Conservation (phyloP, 148 eudicot species). For the Amaranthus palmeri region DNA sequence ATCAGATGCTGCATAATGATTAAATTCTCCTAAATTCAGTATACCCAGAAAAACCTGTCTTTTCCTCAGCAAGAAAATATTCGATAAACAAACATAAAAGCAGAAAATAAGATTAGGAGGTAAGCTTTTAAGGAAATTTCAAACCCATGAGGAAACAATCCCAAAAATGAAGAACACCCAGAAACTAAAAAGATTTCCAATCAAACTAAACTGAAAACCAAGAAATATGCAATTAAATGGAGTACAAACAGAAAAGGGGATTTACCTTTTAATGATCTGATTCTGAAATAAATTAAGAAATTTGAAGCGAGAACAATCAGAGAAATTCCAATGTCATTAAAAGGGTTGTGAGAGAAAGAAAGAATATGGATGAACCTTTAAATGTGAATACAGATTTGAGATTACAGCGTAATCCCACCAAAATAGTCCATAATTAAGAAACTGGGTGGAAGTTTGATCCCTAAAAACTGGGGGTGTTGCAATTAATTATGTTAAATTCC, state of each 20-base stretch:
- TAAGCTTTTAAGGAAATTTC: neutral
- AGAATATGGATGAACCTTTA: neutral
- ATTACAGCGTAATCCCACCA: constrained; percentile 11
- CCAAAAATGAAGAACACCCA: neutral
- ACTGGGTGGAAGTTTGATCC: constrained; percentile 1
- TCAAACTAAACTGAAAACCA: neutral
- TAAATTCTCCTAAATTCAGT: neutral
- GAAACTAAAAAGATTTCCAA: neutral
- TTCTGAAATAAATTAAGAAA: neutral
- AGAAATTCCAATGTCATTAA: neutral
- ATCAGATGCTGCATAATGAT: neutral
- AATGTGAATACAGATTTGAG: neutral
- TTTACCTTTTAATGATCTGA: constrained; percentile 7
- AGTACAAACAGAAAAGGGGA: neutral
- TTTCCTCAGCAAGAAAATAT: neutral
- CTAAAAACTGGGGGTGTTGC: neutral
- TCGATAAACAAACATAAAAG: neutral
- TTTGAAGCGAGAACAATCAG: neutral
- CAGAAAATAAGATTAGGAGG: neutral
- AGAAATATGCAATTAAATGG: neutral
- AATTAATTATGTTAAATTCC: too few relatives aligned
- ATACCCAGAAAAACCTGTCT: neutral
- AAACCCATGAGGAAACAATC: neutral
- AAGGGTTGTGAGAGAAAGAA: constrained; percentile 5
- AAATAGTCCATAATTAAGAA: constrained; percentile 6